Evolutionary conservation across 495 filamentous ascomycete species (phyloP), one percentile per base, ranked within the genome.

Genomic region (Hyaloscypha bicolor): DNA sequence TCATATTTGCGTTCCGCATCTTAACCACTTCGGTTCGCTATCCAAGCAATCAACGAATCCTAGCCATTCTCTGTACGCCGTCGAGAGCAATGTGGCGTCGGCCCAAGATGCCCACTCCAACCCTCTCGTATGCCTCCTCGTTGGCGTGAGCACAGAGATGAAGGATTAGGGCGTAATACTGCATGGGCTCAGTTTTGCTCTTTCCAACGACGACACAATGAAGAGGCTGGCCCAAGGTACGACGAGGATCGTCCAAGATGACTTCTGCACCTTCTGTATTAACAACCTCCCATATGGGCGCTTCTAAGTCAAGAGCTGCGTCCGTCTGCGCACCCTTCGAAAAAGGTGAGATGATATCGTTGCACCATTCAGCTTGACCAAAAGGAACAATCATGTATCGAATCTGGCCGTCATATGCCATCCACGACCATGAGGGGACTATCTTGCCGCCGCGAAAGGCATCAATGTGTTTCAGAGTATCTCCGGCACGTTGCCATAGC

Each of bases 351-450:
- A 14, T 45, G 30, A 69, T 67, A 30, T 74, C 65, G 1, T 63
- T 58, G 11, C 51, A 56, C 76, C 75, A 76, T 6, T 72, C 60
- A 4, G 73, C 52, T 22, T 57, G 11, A 11, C 45, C 42, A 48
- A 68, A 68, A 2, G 42, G 65, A 31, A 63, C 32, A 33, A 52
- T 31, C 60, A 68, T 37, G 35, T 63, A 68, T 11, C n/a, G 9
- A 21, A 68, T 68, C 30, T 3, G 32, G 16, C 65, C 65, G 8
- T 56, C 55, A 51, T 68, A 63, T 21, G 60, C 58, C 65, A 68
- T 63, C 59, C 58, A 68, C 8, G 59, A 62, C 65, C 65, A 68
- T 2, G 65, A 55, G 21, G 60, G 65, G 3, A 57, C 65, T 45
- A 53, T 53, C 51, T 53, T 53, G 51, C 31, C 32, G 11, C 32